Evolutionary conservation across 768 basidiomycete genomes (phyloP), one percentile per base, ranked within the genome.

Genomic region (Trametes elegans): DNA sequence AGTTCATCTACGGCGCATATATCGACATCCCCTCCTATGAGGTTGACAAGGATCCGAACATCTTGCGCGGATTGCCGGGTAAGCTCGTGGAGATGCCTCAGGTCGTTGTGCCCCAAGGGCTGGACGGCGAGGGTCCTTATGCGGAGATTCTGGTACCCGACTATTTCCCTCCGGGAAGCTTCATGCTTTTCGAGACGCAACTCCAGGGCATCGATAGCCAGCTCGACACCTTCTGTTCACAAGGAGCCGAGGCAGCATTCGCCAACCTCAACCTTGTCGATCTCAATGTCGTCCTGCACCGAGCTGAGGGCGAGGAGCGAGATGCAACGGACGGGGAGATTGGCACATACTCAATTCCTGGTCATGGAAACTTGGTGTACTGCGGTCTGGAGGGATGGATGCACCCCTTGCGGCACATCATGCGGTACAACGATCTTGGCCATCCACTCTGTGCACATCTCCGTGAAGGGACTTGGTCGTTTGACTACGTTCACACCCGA

Each of bases 341-440:
- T 66, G 95, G 97, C 3, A 81, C 75, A 1, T 98, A 98, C 70
- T 79, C 87, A 42, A 73, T 99, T 29, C 90, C 95, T 5, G 82
- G 79, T 21, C 65, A 82, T 21, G 93, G 89, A 0, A 79, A 80
- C 55, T 74, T 94, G 69, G 84, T 82, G 10, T 99, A 98, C 70
- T 98, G 95, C 64, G 97, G 97, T 16, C 70, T 98, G 46, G 93
- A 98, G 65, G 97, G 97, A 1, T 99, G 95, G 93, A 98, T 99
- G 93, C 82, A 87, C 62, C 85, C 85, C 0, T 74, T 98, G 50
- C 79, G 83, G 34, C 83, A 83, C 61, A 84, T 98, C 68, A 94
- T 94, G 83, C 77, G 78, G 60, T 80, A 84, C 65, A 98, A 98
- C 69, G 94, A 99, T 67, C 79, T 98, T 3, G 97, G 97, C 0